Conservation (phyloP, 169 alveolate species). For the Plasmodium coatneyi region DNA sequence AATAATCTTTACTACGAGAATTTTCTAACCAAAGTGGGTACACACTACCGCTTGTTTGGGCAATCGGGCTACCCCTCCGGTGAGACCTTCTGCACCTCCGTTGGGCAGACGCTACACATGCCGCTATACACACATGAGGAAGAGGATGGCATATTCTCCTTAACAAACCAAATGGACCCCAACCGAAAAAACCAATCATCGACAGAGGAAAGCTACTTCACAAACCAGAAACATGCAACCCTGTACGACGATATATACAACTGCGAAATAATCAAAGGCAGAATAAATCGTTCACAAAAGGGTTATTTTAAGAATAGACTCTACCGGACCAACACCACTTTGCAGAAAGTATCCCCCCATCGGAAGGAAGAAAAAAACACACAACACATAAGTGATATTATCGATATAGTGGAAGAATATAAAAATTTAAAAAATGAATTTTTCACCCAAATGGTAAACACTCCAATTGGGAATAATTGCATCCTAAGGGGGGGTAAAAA, state of each 20-base stretch:
- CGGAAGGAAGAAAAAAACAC: background rate
- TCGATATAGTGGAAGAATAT: constrained; percentile 19
- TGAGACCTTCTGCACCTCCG: background rate
- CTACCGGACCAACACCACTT: background rate
- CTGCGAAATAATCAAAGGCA: constrained; percentile 45
- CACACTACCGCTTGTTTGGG: constrained; percentile 10
- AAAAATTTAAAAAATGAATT: constrained; percentile 39
- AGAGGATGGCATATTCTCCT: background rate
- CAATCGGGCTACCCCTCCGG: background rate
- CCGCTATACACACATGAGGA: background rate
- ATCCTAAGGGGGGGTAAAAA: background rate
- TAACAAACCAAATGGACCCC: background rate
- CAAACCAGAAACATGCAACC: background rate
- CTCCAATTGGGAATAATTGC: background rate
- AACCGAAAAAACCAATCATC: background rate
- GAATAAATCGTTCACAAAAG: background rate
- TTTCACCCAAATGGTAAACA: constrained; percentile 16
- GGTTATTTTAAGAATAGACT: constrained; percentile 20
- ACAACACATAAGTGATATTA: background rate
- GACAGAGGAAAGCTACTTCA: background rate
- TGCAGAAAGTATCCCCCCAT: background rate
- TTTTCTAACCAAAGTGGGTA: constrained; percentile 21
- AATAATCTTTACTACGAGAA: constrained; percentile 54
- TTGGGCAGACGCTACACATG: too few relatives aligned
- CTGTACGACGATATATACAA: constrained; percentile 58